Percentiles rank a stretch among this genome's conserved stretches.
phyloP scores from a whole-genome alignment of 306 rosid genomes.

The Lagenaria siceraria region DNA sequence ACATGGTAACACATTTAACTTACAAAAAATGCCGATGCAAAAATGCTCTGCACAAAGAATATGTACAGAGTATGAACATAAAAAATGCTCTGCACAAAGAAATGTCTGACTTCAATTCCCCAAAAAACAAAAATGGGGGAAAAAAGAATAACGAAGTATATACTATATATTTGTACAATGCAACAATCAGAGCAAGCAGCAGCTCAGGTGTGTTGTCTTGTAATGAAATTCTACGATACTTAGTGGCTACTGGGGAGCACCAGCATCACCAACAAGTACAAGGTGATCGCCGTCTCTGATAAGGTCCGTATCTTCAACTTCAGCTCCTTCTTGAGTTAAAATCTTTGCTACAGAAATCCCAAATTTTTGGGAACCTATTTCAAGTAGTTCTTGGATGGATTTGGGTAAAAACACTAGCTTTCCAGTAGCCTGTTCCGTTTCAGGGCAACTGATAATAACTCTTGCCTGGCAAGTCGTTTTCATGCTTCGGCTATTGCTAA shows the following conservation, averaged over 20 bases:
- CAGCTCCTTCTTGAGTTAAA: constrained; percentile 50
- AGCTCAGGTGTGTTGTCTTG: background rate
- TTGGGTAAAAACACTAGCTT: constrained; percentile 64
- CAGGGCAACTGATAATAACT: constrained; percentile 57
- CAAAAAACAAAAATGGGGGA: background rate
- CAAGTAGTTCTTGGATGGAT: constrained; percentile 46
- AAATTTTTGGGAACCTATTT: constrained; percentile 56
- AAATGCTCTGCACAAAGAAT: background rate
- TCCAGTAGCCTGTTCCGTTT: constrained; percentile 36
- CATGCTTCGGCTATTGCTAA: constrained; percentile 8
- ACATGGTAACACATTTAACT: background rate
- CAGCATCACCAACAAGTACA: constrained; percentile 18
- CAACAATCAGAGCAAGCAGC: background rate
- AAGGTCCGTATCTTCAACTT: constrained; percentile 55
- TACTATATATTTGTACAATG: background rate
- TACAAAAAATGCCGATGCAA: background rate
- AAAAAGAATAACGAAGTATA: background rate
- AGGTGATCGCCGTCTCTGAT: constrained; percentile 85
- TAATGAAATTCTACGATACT: background rate
- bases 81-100: background rate
- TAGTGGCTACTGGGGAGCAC: background rate
- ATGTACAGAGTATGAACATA: background rate
- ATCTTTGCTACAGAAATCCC: constrained; percentile 28
- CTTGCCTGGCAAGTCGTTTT: constrained; percentile 14
- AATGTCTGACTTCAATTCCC: background rate